Evolutionary conservation across 2,329 filamentous ascomycete species (phyloP), one percentile per base, ranked within the genome.

Genomic region (Hypomyces rosellus): DNA sequence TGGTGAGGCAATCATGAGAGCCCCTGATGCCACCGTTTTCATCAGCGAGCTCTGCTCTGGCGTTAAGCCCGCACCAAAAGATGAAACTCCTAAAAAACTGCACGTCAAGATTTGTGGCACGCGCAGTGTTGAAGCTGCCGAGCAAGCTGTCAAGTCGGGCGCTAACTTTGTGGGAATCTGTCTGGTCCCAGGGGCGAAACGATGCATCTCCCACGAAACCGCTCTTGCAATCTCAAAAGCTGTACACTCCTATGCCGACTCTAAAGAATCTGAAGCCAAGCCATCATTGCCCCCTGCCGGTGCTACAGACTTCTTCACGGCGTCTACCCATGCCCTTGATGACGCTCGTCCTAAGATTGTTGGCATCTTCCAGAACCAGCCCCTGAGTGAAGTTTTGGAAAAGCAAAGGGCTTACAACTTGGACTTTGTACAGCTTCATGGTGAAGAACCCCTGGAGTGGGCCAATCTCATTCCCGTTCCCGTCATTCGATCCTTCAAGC

Each of bases 81-180:
- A 62, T 47, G 64, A 63, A 30, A 61, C 62, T n/a, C 62, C 58
- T 22, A 68, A 71, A 14, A 67, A 75, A 16, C 74, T 89, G 1
- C 75, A 93, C 30, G 90, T 96, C 57, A 99, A 99, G 72, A 95
- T 99, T 20, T 99, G 93, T 65, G 93, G 93, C 5, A 97, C 91
- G 8, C 81, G 92, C 51, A 89, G 82, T 52, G 77, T 84, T 9
- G 89, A 95, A 63, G 89, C 85, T 14, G 93, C 93, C 5, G 75
- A 81, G 49, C 80, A 83, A 54, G 93, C 93, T 14, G 82, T 95
- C 43, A 83, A 91, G 63, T 85, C 89, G 37, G 91, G 91, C 22
- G 93, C 93, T 33, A 91, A 99, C 68, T 75, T 96, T 57, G 82
- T 99, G 46, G 93, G 93, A 54, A 95, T 99, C 61, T 96, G 96